These are phyloP conservation scores for Pseudomassariella vexata DNA, from an alignment of 2,329 filamentous ascomycete species.

Conservation along the genomic window DNA sequence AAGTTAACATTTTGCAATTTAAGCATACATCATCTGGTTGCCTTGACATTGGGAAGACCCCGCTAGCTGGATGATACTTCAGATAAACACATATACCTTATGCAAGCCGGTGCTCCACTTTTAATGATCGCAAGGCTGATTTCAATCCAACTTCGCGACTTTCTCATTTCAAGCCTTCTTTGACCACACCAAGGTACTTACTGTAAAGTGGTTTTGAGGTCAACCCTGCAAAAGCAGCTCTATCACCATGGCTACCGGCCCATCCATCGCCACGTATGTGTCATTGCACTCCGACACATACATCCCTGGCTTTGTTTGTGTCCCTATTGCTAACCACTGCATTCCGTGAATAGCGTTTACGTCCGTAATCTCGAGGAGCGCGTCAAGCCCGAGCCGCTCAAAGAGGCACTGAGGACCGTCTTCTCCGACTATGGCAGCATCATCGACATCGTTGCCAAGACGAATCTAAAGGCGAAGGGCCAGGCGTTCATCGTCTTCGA, in stretches of 20 bases:
- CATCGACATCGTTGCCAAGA: conserved; percentile 81
- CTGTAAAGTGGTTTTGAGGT: no score
- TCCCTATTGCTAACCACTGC: conserved; percentile 9
- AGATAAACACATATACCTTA: no score
- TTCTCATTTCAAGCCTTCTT: no score
- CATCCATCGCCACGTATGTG: conserved; percentile 63
- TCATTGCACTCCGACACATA: conserved; percentile 67
- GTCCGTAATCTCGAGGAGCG: conserved; percentile 87
- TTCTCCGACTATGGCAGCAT: conserved; percentile 87
- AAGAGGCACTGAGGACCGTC: conserved; percentile 65
- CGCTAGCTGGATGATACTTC: no score
- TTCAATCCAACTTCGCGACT: no score
- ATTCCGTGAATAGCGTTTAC: conserved; percentile 46
- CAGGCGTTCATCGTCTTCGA: conserved; percentile 96
- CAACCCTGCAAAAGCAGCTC: no score
- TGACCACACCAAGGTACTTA: no score
- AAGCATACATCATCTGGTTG: no score
- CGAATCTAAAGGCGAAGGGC: conserved; percentile 84
- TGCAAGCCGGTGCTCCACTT: no score
- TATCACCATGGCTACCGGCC: conserved; percentile 28
- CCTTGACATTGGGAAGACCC: no score
- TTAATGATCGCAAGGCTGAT: no score
- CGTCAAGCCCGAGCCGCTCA: conserved; percentile 74
- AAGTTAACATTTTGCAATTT: no score
- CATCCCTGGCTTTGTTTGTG: conserved; percentile 11